Percentiles rank a stretch among this genome's conserved stretches.
These are phyloP conservation scores for Pichia sp. DNA, from an alignment of 1,139 yeast species.

Conservation along the genomic window DNA sequence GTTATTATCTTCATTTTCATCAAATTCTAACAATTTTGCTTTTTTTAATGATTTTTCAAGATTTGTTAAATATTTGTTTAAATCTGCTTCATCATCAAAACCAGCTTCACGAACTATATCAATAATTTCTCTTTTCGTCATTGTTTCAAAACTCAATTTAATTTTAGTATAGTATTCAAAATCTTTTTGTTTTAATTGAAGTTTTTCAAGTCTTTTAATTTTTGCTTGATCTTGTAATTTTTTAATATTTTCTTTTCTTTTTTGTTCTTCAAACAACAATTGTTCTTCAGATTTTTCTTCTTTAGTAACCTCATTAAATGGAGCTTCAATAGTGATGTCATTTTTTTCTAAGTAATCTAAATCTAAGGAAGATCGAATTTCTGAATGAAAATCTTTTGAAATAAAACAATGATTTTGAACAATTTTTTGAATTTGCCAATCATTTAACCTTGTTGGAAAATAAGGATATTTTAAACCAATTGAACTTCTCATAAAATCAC, in stretches of 20 bases:
- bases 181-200: slow-evolving; percentile 77
- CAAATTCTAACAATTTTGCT: slow-evolving; percentile 56
- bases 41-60: slow-evolving; percentile 65
- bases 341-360: slow-evolving; percentile 57
- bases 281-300: slow-evolving; percentile 83
- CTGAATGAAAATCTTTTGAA: slow-evolving; percentile 60
- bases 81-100: slow-evolving; percentile 66
- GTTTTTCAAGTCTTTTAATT: slow-evolving; percentile 71
- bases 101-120: slow-evolving; percentile 63
- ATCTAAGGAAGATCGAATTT: slow-evolving; percentile 50
- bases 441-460: slow-evolving; percentile 70
- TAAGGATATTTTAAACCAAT: slow-evolving; percentile 83
- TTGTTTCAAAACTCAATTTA: slow-evolving; percentile 43
- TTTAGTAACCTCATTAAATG: slow-evolving; percentile 57
- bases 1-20: slow-evolving; percentile 32
- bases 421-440: slow-evolving; percentile 58
- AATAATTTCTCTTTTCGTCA: slow-evolving; percentile 42
- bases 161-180: slow-evolving; percentile 61
- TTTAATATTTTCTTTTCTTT: slow-evolving; percentile 79
- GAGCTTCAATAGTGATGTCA: slow-evolving; percentile 79
- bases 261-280: slow-evolving; percentile 66
- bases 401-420: slow-evolving; percentile 77
- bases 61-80: slow-evolving; percentile 59
- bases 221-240: slow-evolving; percentile 92
- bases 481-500: slow-evolving; percentile 54